Evolutionary conservation across 345 rosid genomes (phyloP).

Genomic region (Syzygium jambos): DNA sequence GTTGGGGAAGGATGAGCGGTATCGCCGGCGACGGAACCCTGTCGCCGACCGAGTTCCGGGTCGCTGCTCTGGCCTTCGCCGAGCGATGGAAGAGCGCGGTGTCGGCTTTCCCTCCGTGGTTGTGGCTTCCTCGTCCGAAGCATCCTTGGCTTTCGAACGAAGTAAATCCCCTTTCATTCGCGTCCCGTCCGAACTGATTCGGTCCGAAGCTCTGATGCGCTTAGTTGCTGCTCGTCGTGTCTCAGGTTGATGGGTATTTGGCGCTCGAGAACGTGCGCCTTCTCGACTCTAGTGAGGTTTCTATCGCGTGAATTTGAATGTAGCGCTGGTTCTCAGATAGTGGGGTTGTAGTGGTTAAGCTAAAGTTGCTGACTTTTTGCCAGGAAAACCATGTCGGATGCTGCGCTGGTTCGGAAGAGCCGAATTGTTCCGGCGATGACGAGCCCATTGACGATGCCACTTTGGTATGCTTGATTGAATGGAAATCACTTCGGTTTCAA

Average conservation of each 20-base stretch:
- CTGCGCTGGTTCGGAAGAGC: slow-evolving; percentile 9
- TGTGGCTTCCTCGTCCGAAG: slow-evolving; percentile 38
- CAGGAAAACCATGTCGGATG: no score
- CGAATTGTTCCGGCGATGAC: slow-evolving; percentile 14
- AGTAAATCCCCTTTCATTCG: not conserved
- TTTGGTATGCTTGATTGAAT: slow-evolving; percentile 29
- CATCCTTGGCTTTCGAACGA: slow-evolving; percentile 16
- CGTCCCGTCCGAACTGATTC: not conserved
- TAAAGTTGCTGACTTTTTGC: not conserved
- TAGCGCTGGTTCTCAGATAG: not conserved
- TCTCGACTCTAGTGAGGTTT: slow-evolving; percentile 31
- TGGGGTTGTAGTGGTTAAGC: not conserved
- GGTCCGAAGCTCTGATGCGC: not conserved
- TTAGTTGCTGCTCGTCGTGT: not conserved
- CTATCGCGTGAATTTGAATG: not conserved
- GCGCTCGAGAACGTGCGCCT: slow-evolving; percentile 47
- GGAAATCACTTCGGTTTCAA: not conserved
- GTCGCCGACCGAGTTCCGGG: slow-evolving; percentile 28
- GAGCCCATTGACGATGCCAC: slow-evolving; percentile 44
- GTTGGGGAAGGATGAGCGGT: not conserved
- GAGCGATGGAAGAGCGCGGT: slow-evolving; percentile 42
- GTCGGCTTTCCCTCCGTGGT: slow-evolving; percentile 43
- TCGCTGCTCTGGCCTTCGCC: slow-evolving; percentile 35
- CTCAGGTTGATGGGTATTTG: slow-evolving; percentile 50
- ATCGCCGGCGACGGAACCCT: slow-evolving; percentile 44